These are phyloP conservation scores for Fusarium keratoplasticum DNA, from an alignment of 2,329 filamentous ascomycete species.

Conservation along the genomic window DNA sequence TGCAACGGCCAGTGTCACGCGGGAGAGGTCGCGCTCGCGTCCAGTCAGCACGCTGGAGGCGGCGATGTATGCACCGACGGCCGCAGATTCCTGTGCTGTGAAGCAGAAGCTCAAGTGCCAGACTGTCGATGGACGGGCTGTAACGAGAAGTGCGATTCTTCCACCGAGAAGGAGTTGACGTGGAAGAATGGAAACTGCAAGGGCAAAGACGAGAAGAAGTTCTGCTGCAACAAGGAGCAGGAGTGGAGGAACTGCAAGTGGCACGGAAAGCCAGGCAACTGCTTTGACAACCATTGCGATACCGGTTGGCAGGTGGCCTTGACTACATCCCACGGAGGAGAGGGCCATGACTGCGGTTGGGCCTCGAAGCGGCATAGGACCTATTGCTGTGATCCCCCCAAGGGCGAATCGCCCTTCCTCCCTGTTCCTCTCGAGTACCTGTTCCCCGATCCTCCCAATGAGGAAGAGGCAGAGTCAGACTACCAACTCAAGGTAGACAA, in stretches of 20 bases:
- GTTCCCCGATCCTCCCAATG: conserved; percentile 48
- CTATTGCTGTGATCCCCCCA: conserved; percentile 49
- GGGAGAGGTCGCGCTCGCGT: conserved; percentile 46
- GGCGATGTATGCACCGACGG: conserved; percentile 46
- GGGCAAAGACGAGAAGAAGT: conserved; percentile 35
- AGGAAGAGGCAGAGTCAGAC: conserved; percentile 46
- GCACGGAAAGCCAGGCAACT: conserved; percentile 49
- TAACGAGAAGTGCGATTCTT: conserved; percentile 9
- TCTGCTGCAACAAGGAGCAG: conserved; percentile 44
- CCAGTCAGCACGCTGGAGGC: conserved; percentile 45
- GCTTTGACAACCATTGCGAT: conserved; percentile 49
- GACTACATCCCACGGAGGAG: conserved; percentile 42
- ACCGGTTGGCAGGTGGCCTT: conserved; percentile 32
- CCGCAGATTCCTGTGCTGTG: conserved; percentile 47
- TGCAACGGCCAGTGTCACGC: conserved; percentile 50
- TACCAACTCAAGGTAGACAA: conserved; percentile 47
- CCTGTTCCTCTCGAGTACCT: conserved; percentile 51
- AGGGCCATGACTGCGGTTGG: conserved; percentile 37
- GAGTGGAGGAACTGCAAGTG: conserved; percentile 50
- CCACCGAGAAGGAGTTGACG: not conserved
- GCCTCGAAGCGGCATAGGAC: conserved; percentile 35
- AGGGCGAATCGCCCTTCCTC: conserved; percentile 46
- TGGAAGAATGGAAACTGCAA: conserved; percentile 19
- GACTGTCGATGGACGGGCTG: conserved; percentile 2
- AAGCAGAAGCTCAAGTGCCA: conserved; percentile 15